A percentile compares a stretch with the other conserved stretches of the same genome.
phyloP scores from a whole-genome alignment of 305 asterid genomes.

The Ilex paraguariensis region DNA sequence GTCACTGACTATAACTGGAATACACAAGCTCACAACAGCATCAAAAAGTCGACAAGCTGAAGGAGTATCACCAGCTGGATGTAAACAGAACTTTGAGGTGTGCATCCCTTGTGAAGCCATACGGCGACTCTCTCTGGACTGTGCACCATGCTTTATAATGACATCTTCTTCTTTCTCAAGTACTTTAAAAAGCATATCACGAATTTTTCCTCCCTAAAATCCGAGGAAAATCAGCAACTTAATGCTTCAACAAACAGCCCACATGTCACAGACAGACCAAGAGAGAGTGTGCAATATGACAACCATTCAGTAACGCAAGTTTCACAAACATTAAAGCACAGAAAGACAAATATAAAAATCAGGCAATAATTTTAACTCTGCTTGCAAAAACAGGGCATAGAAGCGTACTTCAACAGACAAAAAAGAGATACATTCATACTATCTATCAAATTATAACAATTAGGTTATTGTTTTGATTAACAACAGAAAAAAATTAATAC shows the following conservation, averaged over 20 bases:
- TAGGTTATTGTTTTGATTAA: no score
- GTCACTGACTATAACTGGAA: slow-evolving; percentile 90
- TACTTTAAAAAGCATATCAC: slow-evolving; percentile 82
- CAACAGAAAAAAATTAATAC: no score
- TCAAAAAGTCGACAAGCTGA: slow-evolving; percentile 99
- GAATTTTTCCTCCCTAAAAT: slow-evolving; percentile 86
- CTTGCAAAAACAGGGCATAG: no score
- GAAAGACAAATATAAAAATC: no score
- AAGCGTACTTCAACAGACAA: not conserved
- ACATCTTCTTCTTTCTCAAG: slow-evolving; percentile 84
- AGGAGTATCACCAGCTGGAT: slow-evolving; percentile 99
- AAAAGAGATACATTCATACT: not conserved
- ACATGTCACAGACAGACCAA: not conserved
- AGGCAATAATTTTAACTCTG: no score
- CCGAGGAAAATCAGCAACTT: slow-evolving; percentile 8
- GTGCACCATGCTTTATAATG: slow-evolving; percentile 84
- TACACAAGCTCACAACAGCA: slow-evolving; percentile 89
- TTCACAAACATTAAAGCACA: no score
- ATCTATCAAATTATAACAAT: not conserved
- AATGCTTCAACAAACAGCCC: not conserved
- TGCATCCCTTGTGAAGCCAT: slow-evolving; percentile 94
- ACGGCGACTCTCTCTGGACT: slow-evolving; percentile 95
- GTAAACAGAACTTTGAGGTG: slow-evolving; percentile 80
- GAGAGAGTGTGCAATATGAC: not conserved
- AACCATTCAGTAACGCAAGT: no score